Evolutionary conservation across 2,329 filamentous ascomycete species (phyloP), one percentile per base, ranked within the genome.

Genomic region (Lasiodiplodia sp.): DNA sequence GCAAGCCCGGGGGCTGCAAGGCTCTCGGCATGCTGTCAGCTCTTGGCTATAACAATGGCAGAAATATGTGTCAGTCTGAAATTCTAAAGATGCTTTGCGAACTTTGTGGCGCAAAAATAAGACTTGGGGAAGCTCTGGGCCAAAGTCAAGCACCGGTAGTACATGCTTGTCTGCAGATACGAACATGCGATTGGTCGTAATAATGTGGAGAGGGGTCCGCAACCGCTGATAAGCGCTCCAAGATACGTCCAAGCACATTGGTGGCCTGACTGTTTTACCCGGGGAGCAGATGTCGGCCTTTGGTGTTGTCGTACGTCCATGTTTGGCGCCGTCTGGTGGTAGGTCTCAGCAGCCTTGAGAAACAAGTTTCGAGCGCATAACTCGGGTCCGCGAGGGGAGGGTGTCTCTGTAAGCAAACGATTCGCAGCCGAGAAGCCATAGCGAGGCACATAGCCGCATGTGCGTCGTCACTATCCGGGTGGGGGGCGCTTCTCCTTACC

Each of bases 211-310:
- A 34, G 31, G 31, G 31, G 2, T 34, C 31, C 31, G 31, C n/a
- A 56, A 31, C n/a, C 31, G 28, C 53, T 21, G 53, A 56, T 56
- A 56, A 56, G 53, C 53, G 21, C 8, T 31, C 5, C 53, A 56
- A 56, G 53, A 55, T 10, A 11, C n/a, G n/a, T n/a, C n/a, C n/a
- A n/a, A n/a, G n/a, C n/a, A n/a, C n/a, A 47, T 47, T n/a, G 44
- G 44, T 47, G 18, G 44, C 7, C 44, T 47, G 40, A 18, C 7
- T 18, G 40, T n/a, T 47, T 8, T 47, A 18, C n/a, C 18, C 18
- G 7, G 40, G n/a, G n/a, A 18, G 18, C n/a, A 47, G 40, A n/a
- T 47, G 10, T n/a, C 40, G 16, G 40, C 18, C 10, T n/a, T 18
- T 47, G 44, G 44, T 21, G 44, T 11, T 44, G 40, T 7, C 14